Conservation (phyloP, 2,329 filamentous ascomycete species). For the Lanzia echinophila region DNA sequence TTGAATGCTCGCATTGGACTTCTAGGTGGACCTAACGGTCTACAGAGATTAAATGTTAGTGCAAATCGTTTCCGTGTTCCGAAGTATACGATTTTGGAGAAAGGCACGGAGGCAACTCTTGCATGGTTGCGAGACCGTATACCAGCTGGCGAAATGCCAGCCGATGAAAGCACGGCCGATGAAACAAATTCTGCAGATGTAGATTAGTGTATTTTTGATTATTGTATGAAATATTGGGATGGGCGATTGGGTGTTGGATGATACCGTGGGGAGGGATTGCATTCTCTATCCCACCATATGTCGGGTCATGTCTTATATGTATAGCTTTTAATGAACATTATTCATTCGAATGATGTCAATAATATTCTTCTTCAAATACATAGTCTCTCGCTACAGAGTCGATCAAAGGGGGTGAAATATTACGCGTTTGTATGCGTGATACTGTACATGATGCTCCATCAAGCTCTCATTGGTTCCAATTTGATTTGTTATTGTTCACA, state of each 20-base stretch:
- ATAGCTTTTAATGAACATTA: constrained; percentile 12
- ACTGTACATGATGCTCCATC: no score
- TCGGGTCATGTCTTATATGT: no score
- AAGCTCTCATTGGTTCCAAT: no score
- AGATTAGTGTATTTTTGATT: not conserved
- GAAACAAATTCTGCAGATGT: constrained; percentile 21
- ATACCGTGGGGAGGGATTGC: constrained; percentile 2
- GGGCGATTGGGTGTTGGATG: not conserved
- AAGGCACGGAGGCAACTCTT: constrained; percentile 79
- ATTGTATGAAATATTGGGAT: not conserved
- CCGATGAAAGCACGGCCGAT: no score
- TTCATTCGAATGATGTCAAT: not conserved
- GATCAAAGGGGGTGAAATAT: no score
- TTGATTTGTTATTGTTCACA: no score
- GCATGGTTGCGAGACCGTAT: constrained; percentile 75
- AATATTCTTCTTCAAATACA: not conserved
- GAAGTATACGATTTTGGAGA: constrained; percentile 73
- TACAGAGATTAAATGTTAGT: constrained; percentile 66
- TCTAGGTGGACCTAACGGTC: constrained; percentile 53
- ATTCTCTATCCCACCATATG: no score
- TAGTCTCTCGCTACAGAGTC: no score
- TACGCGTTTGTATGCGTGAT: no score
- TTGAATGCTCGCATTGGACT: constrained; percentile 77
- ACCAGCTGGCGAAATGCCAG: constrained; percentile 53
- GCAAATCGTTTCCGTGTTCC: constrained; percentile 88